These are phyloP conservation scores for Aspergillus ibericus DNA, from an alignment of 2,329 filamentous ascomycete genomes.

Conservation along the genomic window DNA sequence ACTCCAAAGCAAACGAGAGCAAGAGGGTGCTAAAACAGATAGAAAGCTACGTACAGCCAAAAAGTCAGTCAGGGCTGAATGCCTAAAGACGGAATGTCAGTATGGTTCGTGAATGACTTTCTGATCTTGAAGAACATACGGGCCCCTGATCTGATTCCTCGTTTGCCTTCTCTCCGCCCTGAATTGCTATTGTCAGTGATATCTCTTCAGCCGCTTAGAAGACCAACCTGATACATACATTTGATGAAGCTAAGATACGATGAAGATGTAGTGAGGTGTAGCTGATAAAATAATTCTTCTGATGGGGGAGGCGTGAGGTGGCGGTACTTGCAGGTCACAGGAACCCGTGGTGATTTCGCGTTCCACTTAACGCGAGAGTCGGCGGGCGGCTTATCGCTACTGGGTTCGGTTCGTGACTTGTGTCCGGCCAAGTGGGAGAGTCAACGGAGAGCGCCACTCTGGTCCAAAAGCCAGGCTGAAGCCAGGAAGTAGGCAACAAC, in stretches of 20 bases:
- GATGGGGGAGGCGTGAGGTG: not conserved
- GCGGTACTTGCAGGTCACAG: slow-evolving; percentile 26
- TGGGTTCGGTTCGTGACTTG: not conserved
- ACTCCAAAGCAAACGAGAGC: not conserved
- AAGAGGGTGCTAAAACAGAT: not conserved
- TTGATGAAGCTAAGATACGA: not conserved
- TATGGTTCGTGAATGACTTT: not conserved
- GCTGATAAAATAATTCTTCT: not conserved
- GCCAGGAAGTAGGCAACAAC: not conserved
- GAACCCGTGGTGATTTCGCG: slow-evolving; percentile 41
- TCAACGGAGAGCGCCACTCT: not conserved
- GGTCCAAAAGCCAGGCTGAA: not conserved
- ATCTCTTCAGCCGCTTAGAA: not conserved
- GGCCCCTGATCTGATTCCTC: slow-evolving; percentile 42
- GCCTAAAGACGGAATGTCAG: slow-evolving; percentile 39
- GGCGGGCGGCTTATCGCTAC: slow-evolving; percentile 11
- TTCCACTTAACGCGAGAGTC: slow-evolving; percentile 43
- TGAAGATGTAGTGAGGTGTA: not conserved
- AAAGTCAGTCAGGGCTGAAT: slow-evolving; percentile 68
- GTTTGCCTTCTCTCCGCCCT: slow-evolving; percentile 33
- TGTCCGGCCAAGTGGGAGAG: slow-evolving; percentile 6
- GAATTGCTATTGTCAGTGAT: slow-evolving; percentile 6
- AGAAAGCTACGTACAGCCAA: slow-evolving; percentile 54
- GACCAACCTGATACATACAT: slow-evolving; percentile 14
- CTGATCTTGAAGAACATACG: slow-evolving; percentile 40